Base-by-base conservation (phyloP, 1,284 basidiomycete species). In the Mixia osmundae region DNA sequence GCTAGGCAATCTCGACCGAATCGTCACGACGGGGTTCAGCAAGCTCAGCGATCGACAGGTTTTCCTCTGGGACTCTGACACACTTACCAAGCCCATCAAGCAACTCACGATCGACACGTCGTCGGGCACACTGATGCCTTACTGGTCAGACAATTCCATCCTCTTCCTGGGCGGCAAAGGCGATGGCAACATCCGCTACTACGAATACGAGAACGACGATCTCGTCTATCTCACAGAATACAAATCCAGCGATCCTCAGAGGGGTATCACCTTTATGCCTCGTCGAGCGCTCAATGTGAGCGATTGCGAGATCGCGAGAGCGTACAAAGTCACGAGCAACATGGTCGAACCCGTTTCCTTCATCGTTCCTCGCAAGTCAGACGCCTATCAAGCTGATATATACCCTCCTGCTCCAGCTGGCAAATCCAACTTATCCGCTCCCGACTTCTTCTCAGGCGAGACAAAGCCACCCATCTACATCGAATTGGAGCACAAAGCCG, bases 181-280 rank as follows among this genome's bases (percentile, higher is more conserved):
- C 33, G 85, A 91, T 51, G 85, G 83, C 20, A 91, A 91, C 56
- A 73, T 91, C 46, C 72, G 82, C 27, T 91, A 89, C 65, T 95
- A 76, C 57, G 91, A 97, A 57, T 82, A 77, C 57, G 85, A 91
- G 49, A 69, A 66, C 30, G 87, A 95, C 58, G 66, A 72, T 35
- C 64, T 97, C 24, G 65, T 71, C 59, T 64, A 71, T 38, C 65
- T 94, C 27, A 68, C 71, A 32, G 87, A 95, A 54, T 71, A 85
- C 67, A 82, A 89, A 58, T 78, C 77, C 3, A 66, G 69, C 24
- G 79, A 87, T 40, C 87, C 89, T 25, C 79, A 94, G 58, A 77
- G 87, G 32, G 91, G 91, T 12, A 78, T 95, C 69, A 80, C 77
- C 48, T 89, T 95, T 71, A 67, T 94, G 22, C 87, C 83, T 5